These are phyloP conservation scores for Tilletia indica DNA, from an alignment of 1,284 basidiomycete genomes.

Conservation along the genomic window DNA sequence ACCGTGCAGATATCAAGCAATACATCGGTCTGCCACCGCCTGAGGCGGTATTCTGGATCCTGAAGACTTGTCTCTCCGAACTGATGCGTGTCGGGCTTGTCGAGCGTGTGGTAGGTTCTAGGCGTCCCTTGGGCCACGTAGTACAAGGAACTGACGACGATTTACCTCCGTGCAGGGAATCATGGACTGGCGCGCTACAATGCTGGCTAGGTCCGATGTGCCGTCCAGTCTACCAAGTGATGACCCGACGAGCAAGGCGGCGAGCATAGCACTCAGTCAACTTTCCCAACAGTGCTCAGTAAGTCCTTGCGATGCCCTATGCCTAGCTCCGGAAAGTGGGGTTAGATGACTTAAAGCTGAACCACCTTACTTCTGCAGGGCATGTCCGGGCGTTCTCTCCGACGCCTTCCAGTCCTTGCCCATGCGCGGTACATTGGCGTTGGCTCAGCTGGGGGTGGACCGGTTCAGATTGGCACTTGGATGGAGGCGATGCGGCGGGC, in stretches of 20 bases:
- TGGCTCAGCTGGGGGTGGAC: slow-evolving; percentile 20
- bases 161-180: background rate
- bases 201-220: slow-evolving; percentile 1
- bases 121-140: background rate
- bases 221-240: background rate
- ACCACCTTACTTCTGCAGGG: slow-evolving; percentile 58
- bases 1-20: slow-evolving; percentile 94
- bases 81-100: slow-evolving; percentile 75
- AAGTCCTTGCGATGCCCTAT: background rate
- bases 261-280: slow-evolving; percentile 1
- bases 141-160: too few species aligned
- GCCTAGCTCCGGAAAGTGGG: background rate
- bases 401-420: slow-evolving; percentile 85
- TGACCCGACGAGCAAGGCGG: background rate
- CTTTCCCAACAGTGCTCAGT: slow-evolving; percentile 7
- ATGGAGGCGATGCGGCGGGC: slow-evolving; percentile 32
- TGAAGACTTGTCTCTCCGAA: slow-evolving; percentile 78
- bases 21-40: slow-evolving; percentile 85
- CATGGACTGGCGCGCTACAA: slow-evolving; percentile 5
- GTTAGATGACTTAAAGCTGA: background rate
- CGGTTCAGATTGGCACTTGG: slow-evolving; percentile 31
- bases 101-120: slow-evolving; percentile 61
- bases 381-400: slow-evolving; percentile 85
- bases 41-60: slow-evolving; percentile 88
- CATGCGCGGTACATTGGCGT: slow-evolving; percentile 73